These are phyloP conservation scores for Eucalyptus brandiana DNA, from an alignment of 345 rosid species.

Conservation along the genomic window DNA sequence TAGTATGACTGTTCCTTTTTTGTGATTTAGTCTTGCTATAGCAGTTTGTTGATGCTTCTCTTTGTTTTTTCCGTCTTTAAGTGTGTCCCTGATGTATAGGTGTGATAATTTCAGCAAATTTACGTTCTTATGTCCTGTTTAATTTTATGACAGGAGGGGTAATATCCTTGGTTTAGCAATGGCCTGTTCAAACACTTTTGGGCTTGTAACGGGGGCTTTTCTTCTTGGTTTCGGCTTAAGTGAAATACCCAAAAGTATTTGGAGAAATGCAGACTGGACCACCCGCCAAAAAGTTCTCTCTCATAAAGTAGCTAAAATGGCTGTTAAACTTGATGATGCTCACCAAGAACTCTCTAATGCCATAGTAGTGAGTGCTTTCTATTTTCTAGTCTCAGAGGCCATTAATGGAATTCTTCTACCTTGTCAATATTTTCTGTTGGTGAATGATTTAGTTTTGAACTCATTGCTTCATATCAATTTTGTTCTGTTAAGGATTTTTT, in stretches of 20 bases:
- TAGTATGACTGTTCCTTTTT: not conserved
- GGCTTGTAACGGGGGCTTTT: slow-evolving; percentile 97
- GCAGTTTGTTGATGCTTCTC: not conserved
- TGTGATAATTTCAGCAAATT: not conserved
- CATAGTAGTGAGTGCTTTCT: slow-evolving; percentile 62
- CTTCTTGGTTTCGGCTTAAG: slow-evolving; percentile 99
- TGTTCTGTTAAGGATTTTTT: not conserved
- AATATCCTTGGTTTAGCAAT: slow-evolving; percentile 84
- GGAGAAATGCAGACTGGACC: slow-evolving; percentile 94
- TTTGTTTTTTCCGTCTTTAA: not conserved
- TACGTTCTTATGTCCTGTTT: not conserved
- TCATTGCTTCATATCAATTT: not conserved
- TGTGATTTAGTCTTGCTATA: not conserved
- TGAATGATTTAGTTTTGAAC: not conserved
- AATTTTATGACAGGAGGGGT: slow-evolving; percentile 30
- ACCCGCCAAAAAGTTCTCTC: slow-evolving; percentile 94
- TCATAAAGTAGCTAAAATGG: slow-evolving; percentile 96
- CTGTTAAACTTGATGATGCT: slow-evolving; percentile 94
- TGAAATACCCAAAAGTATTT: slow-evolving; percentile 82
- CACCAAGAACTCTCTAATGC: slow-evolving; percentile 98
- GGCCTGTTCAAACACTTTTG: slow-evolving; percentile 99
- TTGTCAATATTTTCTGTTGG: not conserved
- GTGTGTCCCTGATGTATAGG: not conserved
- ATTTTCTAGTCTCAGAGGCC: not conserved
- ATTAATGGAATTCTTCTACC: not conserved